Base-by-base conservation (phyloP, 345 rosid species). In the Brassica carinata region DNA sequence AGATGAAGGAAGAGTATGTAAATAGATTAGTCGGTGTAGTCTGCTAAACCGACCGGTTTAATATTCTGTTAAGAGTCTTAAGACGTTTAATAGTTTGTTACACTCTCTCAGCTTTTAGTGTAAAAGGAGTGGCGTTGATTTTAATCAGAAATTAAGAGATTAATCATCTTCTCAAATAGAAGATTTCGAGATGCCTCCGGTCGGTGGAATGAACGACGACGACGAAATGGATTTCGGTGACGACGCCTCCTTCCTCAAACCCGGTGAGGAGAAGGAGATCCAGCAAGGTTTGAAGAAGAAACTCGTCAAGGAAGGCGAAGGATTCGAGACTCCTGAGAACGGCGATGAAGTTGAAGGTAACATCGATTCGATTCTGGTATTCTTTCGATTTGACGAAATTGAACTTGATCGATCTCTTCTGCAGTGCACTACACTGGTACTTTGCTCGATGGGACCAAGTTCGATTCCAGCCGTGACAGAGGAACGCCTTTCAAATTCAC, bases 321-420 rank as follows among this genome's bases (percentile, higher is more conserved):
- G 86, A 7, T 90, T 87, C 86, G 90, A 90, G 0, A 90, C 87
- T 51, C 97, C 97, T 71, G 86, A 87, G 1, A 81, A 64, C 51
- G 97, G 94, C 67, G 97, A 92, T 61, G 97, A 92, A 83, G 97
- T 92, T 70, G 94, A 92, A 92, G 95, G 97, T 92, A 74, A 48
- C 31, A 18, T 31, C 36, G 19, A 19, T 74, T 18, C 10, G 1
- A 17, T 5, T 66, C 48, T 51, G 30, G 13, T 67, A 0, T n/a
- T 62, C 3, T 7, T 26, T 23, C 45, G 69, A 31, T 64, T 51
- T 15, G 34, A 40, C 5, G 18, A 58, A n/a, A 55, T 23, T 23
- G 26, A 23, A 23, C 5, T 75, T 29, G 23, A 30, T 64, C 31
- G 63, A 67, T 74, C 43, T 61, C 19, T 64, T 51, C 3, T 81